Evolutionary conservation across 2,329 filamentous ascomycete species (phyloP).

Genomic region (Aspergillus brasiliensis): DNA sequence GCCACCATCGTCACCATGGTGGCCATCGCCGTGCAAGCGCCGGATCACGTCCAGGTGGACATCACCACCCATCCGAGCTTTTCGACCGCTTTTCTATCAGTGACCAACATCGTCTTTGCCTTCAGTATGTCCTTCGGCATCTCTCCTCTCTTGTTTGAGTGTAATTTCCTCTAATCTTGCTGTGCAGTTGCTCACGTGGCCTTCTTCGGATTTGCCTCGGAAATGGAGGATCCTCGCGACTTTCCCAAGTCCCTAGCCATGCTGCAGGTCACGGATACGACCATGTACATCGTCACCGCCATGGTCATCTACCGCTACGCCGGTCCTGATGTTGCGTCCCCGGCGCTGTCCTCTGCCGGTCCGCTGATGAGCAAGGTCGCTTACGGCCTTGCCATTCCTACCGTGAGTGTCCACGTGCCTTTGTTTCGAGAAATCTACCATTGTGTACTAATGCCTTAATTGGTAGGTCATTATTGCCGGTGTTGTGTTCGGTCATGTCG

Average conservation of each 20-base stretch:
- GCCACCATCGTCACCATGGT: slow-evolving; percentile 69
- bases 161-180: background rate
- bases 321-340: slow-evolving; percentile 62
- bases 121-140: slow-evolving; percentile 50
- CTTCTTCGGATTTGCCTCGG: slow-evolving; percentile 67
- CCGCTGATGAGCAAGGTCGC: slow-evolving; percentile 62
- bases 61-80: slow-evolving; percentile 48
- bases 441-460: background rate
- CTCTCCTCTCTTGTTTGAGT: too few relatives aligned
- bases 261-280: slow-evolving; percentile 60
- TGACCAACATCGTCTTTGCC: slow-evolving; percentile 70
- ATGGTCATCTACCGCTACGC: slow-evolving; percentile 69
- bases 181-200: slow-evolving; percentile 58
- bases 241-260: slow-evolving; percentile 65
- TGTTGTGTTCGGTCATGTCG: slow-evolving; percentile 68
- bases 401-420: slow-evolving; percentile 30
- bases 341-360: slow-evolving; percentile 65
- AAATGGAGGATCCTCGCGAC: slow-evolving; percentile 62
- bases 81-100: slow-evolving; percentile 59
- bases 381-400: slow-evolving; percentile 68
- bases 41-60: slow-evolving; percentile 38
- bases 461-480: slow-evolving; percentile 65
- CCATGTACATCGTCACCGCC: slow-evolving; percentile 66
- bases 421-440: slow-evolving; percentile 4
- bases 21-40: slow-evolving; percentile 58